These are phyloP conservation scores for Pythium sp. DNA, from an alignment of 352 stramenopile genomes.

Conservation along the genomic window DNA sequence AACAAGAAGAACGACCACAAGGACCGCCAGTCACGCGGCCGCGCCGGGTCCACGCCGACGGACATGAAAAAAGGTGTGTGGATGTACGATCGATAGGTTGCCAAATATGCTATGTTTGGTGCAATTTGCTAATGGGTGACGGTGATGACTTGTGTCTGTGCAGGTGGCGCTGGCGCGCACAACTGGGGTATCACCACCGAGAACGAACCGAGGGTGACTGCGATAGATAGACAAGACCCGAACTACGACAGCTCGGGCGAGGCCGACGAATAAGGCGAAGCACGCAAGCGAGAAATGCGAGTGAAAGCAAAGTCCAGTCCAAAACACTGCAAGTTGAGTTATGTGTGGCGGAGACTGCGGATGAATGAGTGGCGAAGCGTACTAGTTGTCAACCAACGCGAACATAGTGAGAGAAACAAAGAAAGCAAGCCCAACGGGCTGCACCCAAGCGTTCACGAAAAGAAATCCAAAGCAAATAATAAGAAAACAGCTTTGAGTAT, in stretches of 20 bases:
- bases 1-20: constrained; percentile 89
- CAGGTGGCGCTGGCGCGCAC: constrained; percentile 76
- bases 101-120: neutral
- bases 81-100: neutral
- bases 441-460: neutral
- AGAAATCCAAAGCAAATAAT: neutral
- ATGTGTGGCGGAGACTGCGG: neutral
- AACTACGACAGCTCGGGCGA: constrained; percentile 78
- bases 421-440: neutral
- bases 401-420: neutral
- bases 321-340: neutral
- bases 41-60: constrained; percentile 14
- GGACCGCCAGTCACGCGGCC: constrained; percentile 76
- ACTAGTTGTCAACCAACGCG: neutral
- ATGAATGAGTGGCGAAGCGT: neutral
- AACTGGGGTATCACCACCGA: constrained; percentile 69
- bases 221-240: constrained; percentile 68
- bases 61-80: constrained; percentile 15
- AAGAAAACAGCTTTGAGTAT: neutral
- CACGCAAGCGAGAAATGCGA: neutral
- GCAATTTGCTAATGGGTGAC: neutral
- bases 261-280: constrained; percentile 18
- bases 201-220: constrained; percentile 33
- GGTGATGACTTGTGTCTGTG: constrained; percentile 8
- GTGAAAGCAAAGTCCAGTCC: neutral